These are phyloP conservation scores for Fusarium phyllophilum DNA, from an alignment of 2,329 filamentous ascomycete species.

Conservation along the genomic window DNA sequence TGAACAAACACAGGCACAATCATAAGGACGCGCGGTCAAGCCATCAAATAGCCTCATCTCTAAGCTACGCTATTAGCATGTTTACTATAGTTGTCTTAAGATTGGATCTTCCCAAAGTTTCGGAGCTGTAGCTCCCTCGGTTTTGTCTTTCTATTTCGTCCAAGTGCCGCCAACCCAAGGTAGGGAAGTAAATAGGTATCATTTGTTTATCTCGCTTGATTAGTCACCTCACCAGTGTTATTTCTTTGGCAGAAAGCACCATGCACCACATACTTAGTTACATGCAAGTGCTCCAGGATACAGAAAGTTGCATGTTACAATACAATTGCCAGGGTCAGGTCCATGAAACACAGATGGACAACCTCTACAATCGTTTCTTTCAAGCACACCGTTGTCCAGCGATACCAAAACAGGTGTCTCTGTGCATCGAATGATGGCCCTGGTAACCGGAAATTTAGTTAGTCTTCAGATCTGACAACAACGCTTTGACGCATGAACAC, in stretches of 20 bases:
- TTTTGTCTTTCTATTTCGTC: background rate
- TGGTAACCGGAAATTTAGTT: background rate
- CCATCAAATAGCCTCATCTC: background rate
- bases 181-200: background rate
- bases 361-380: background rate
- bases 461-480: background rate
- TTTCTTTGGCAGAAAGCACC: background rate
- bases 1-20: background rate
- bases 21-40: background rate
- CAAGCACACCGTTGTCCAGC: background rate
- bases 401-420: background rate
- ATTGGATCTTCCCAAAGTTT: background rate
- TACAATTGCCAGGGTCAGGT: background rate
- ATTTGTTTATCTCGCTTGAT: slow-evolving; percentile 3
- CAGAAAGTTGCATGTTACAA: background rate
- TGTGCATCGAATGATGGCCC: background rate
- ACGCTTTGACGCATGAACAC: background rate
- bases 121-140: background rate
- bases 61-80: background rate
- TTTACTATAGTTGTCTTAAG: slow-evolving; percentile 4
- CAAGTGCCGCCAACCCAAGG: background rate
- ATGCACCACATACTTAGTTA: background rate
- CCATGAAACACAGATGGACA: background rate
- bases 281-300: background rate
- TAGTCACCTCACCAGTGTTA: background rate